Evolutionary conservation across 2,329 filamentous ascomycete genomes (phyloP).

Genomic region (Penicillium sp.): DNA sequence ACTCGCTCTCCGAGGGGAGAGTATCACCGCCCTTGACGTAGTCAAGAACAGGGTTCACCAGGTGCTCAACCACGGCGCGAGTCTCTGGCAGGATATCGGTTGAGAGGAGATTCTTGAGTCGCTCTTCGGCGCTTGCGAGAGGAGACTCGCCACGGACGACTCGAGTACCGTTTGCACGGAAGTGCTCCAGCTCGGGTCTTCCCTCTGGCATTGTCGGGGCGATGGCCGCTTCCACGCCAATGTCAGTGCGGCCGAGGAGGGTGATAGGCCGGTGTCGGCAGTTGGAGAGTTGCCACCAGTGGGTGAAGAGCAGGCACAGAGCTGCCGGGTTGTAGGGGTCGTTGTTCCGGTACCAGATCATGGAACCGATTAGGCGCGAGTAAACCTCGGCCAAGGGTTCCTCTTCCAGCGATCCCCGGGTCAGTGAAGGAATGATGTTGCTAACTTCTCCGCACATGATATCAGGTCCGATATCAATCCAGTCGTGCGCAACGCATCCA

Average conservation of each 20-base stretch:
- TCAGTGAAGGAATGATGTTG: slow-evolving; percentile 14
- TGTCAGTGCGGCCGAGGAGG: slow-evolving; percentile 12
- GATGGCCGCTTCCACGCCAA: slow-evolving; percentile 4
- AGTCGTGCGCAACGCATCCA: slow-evolving; percentile 11
- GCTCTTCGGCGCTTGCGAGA: slow-evolving; percentile 7
- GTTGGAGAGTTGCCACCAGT: slow-evolving; percentile 16
- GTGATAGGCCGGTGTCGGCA: slow-evolving; percentile 10
- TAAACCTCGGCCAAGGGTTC: slow-evolving; percentile 8
- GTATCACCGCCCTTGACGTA: slow-evolving; percentile 10
- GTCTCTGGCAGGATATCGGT: slow-evolving; percentile 6
- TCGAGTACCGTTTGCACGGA: slow-evolving; percentile 7
- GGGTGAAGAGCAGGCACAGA: slow-evolving; percentile 10
- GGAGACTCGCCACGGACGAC: slow-evolving; percentile 9
- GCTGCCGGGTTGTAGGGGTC: slow-evolving; percentile 15
- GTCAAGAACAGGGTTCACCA: slow-evolving; percentile 9
- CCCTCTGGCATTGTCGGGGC: slow-evolving; percentile 9
- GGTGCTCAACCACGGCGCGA: slow-evolving; percentile 6
- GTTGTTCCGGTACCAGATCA: slow-evolving; percentile 15
- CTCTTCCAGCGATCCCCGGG: slow-evolving; percentile 10
- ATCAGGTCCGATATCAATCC: slow-evolving; percentile 11
- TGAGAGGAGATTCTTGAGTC: slow-evolving; percentile 6
- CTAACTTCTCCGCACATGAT: slow-evolving; percentile 10
- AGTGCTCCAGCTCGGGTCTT: slow-evolving; percentile 10
- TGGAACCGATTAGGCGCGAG: slow-evolving; percentile 8
- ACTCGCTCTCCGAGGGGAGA: slow-evolving; percentile 10